Percentiles rank a stretch among this genome's conserved stretches.
Conservation (phyloP, 345 rosid species). For the Stellera chamaejasme region DNA sequence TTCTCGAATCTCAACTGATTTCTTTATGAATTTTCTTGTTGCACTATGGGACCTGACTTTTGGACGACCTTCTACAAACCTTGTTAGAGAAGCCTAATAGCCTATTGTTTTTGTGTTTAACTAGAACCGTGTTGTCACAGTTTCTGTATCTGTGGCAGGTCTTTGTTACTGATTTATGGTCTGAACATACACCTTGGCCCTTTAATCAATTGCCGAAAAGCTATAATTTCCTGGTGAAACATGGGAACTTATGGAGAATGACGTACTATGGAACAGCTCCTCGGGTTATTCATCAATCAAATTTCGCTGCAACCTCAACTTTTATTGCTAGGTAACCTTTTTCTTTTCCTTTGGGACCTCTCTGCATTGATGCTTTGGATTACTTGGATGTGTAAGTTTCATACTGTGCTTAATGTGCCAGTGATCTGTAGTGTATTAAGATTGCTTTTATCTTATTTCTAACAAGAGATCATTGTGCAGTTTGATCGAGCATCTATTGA, state of each 20-base stretch:
- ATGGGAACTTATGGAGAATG: conserved; percentile 86
- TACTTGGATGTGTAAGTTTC: not conserved
- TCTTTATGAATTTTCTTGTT: not conserved
- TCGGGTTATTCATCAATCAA: conserved; percentile 81
- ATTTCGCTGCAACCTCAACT: conserved; percentile 93
- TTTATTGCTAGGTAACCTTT: conserved; percentile 85
- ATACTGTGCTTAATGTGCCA: not conserved
- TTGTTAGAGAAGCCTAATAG: not conserved
- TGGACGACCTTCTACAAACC: too few relatives aligned
- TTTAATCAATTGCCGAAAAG: conserved; percentile 95
- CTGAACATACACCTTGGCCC: conserved; percentile 99
- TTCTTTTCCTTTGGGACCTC: not conserved
- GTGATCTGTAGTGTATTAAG: not conserved
- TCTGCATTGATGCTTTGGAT: conserved; percentile 4
- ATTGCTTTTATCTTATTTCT: too few relatives aligned
- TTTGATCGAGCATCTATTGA: too few relatives aligned
- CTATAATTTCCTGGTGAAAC: conserved; percentile 94
- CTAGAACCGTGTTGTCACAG: conserved; percentile 10
- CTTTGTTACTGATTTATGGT: conserved; percentile 91
- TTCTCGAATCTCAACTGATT: not conserved
- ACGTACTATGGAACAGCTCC: conserved; percentile 91
- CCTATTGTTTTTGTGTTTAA: conserved; percentile 3
- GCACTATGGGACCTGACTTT: too few relatives aligned
- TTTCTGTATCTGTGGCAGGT: conserved; percentile 50
- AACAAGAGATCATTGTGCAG: too few relatives aligned